phyloP scores from a whole-genome alignment of 495 filamentous ascomycete genomes.

The Tirmania nivea region DNA sequence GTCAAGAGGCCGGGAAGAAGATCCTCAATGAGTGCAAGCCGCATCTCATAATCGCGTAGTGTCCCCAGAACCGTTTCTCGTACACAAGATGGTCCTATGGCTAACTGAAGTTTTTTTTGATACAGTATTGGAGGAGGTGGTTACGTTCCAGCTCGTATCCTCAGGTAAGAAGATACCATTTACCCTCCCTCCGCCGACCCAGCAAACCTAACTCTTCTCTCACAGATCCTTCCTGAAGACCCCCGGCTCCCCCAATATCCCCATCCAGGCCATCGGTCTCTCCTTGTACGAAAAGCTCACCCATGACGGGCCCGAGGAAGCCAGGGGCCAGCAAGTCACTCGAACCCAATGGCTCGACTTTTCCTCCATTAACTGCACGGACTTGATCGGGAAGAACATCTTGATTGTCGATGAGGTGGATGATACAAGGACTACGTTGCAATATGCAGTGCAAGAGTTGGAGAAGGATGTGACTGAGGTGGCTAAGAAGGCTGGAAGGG shows the following conservation, averaged over 20 bases:
- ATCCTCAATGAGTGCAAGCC: constrained; percentile 73
- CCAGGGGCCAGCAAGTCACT: constrained; percentile 76
- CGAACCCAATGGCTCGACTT: constrained; percentile 97
- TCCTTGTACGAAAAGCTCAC: constrained; percentile 82
- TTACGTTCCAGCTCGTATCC: constrained; percentile 90
- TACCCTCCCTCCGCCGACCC: neutral
- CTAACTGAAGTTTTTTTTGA: neutral
- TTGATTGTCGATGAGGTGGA: constrained; percentile 98
- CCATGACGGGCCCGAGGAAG: constrained; percentile 30
- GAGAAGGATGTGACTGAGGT: constrained; percentile 87
- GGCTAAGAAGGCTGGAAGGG: constrained; percentile 42
- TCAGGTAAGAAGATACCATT: constrained; percentile 28
- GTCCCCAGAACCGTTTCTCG: neutral
- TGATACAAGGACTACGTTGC: constrained; percentile 87
- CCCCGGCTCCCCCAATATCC: constrained; percentile 74
- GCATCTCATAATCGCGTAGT: constrained; percentile 75
- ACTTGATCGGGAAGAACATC: constrained; percentile 86
- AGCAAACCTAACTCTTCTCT: neutral
- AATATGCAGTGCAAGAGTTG: constrained; percentile 89
- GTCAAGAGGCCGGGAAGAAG: constrained; percentile 54
- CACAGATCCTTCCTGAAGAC: constrained; percentile 70
- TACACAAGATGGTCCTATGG: neutral
- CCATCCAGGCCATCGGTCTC: constrained; percentile 96
- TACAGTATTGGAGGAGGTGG: constrained; percentile 71
- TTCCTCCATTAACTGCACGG: constrained; percentile 60